Percentiles rank a stretch among this genome's conserved stretches.
Conservation (phyloP, 2,329 filamentous ascomycete genomes). For the Coleophoma cylindrospora region DNA sequence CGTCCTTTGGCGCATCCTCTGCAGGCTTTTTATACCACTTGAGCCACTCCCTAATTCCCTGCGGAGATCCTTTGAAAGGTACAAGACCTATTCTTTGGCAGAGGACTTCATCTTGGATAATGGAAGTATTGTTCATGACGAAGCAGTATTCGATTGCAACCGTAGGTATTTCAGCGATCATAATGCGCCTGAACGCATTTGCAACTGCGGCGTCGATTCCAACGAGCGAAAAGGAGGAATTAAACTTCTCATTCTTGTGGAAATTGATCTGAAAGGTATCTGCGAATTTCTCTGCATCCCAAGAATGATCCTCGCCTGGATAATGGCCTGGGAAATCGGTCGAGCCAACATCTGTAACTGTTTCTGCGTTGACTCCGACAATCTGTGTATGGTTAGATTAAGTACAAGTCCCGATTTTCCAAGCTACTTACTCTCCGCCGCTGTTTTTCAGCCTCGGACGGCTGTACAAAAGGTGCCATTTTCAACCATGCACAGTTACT, state of each 20-base stretch:
- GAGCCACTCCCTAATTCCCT: conserved; percentile 73
- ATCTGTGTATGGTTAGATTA: conserved; percentile 46
- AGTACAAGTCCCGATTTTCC: not conserved
- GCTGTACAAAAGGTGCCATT: conserved; percentile 39
- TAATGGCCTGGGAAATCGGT: conserved; percentile 91
- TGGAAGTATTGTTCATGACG: conserved; percentile 93
- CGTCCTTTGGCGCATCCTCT: conserved; percentile 52
- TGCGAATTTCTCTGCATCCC: conserved; percentile 70
- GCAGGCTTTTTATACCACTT: conserved; percentile 74
- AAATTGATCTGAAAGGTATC: conserved; percentile 70
- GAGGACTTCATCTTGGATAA: conserved; percentile 96
- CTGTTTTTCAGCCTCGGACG: conserved; percentile 52
- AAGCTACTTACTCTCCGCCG: conserved; percentile 49
- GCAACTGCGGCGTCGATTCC: conserved; percentile 89
- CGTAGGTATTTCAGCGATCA: conserved; percentile 90
- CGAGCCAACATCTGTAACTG: conserved; percentile 80
- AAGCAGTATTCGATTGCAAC: conserved; percentile 93
- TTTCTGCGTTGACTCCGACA: conserved; percentile 84
- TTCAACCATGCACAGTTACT: conserved; percentile 5
- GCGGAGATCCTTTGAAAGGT: conserved; percentile 74
- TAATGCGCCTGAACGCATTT: conserved; percentile 94
- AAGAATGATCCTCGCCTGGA: conserved; percentile 80
- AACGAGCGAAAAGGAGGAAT: conserved; percentile 85
- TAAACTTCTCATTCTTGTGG: conserved; percentile 73
- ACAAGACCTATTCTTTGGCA: conserved; percentile 86